Evolutionary conservation across 78 protist genomes (phyloP).

Genomic region (Dictyostelium citrinum): DNA sequence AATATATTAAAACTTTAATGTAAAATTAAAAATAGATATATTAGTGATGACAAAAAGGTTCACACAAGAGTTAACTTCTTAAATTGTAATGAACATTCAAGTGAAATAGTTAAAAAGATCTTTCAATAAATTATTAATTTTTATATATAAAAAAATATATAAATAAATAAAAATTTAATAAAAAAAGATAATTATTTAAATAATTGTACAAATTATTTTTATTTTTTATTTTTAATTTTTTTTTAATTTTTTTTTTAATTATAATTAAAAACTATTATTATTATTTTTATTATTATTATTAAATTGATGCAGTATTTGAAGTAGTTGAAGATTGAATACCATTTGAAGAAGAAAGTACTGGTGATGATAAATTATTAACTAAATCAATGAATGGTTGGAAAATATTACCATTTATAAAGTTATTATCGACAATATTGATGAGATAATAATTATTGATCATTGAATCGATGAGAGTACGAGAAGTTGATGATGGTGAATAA

Average conservation of each 20-base stretch:
- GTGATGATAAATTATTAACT: slow-evolving; percentile 13
- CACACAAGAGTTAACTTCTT: neutral
- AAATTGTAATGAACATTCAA: neutral
- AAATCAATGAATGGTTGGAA: slow-evolving; percentile 61
- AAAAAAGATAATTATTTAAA: too few species aligned
- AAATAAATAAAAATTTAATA: too few species aligned
- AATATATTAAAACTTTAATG: neutral
- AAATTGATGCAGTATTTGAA: neutral
- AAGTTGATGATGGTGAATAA: slow-evolving; percentile 2
- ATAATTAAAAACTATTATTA: too few species aligned
- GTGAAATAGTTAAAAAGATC: neutral
- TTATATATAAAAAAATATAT: too few species aligned
- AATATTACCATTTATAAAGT: slow-evolving; percentile 88
- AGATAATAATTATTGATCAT: slow-evolving; percentile 86
- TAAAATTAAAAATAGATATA: neutral
- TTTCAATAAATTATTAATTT: too few species aligned
- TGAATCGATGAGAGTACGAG: slow-evolving; percentile 30
- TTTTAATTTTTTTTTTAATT: too few species aligned
- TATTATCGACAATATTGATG: slow-evolving; percentile 93
- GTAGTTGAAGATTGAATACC: neutral
- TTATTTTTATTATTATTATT: neutral
- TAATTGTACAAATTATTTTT: too few species aligned
- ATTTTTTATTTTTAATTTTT: too few species aligned
- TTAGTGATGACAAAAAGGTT: neutral
- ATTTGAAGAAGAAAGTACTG: neutral